Conservation (phyloP, 441 rosid species). For the Brassica hybrid region DNA sequence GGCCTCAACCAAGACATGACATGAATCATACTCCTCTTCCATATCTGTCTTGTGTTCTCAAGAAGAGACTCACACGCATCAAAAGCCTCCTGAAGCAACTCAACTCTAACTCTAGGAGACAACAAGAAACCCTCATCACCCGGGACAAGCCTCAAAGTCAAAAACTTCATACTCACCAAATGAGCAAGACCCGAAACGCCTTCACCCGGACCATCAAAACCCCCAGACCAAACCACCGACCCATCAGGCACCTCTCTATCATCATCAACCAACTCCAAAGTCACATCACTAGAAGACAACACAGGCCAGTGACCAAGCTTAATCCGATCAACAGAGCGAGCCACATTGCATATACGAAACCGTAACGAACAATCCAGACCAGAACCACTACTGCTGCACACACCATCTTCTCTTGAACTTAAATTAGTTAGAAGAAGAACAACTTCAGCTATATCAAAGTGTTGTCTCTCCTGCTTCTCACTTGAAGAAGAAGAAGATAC, state of each 20-base stretch:
- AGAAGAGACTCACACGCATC: slow-evolving; percentile 78
- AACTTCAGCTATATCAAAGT: slow-evolving; percentile 84
- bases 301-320: slow-evolving; percentile 94
- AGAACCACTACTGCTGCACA: slow-evolving; percentile 40
- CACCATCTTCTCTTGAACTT: slow-evolving; percentile 45
- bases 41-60: slow-evolving; percentile 69
- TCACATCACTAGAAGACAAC: slow-evolving; percentile 63
- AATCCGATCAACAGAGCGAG: slow-evolving; percentile 61
- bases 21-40: slow-evolving; percentile 93
- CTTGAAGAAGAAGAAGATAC: slow-evolving; percentile 40
- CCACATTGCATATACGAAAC: slow-evolving; percentile 57
- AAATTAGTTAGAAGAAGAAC: slow-evolving; percentile 67
- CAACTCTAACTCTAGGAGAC: slow-evolving; percentile 78
- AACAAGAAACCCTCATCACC: slow-evolving; percentile 47
- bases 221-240: slow-evolving; percentile 64
- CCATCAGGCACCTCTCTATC: slow-evolving; percentile 31
- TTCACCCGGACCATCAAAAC: slow-evolving; percentile 75
- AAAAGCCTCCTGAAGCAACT: slow-evolving; percentile 73
- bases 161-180: slow-evolving; percentile 5
- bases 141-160: slow-evolving; percentile 70
- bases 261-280: not conserved
- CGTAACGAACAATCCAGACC: slow-evolving; percentile 61
- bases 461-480: slow-evolving; percentile 52
- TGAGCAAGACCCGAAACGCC: slow-evolving; percentile 3
- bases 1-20: slow-evolving; percentile 95